Percentiles rank a stretch among this genome's conserved stretches.
phyloP scores from a whole-genome alignment of 2,329 filamentous ascomycete genomes.

The Massarina eburnea region DNA sequence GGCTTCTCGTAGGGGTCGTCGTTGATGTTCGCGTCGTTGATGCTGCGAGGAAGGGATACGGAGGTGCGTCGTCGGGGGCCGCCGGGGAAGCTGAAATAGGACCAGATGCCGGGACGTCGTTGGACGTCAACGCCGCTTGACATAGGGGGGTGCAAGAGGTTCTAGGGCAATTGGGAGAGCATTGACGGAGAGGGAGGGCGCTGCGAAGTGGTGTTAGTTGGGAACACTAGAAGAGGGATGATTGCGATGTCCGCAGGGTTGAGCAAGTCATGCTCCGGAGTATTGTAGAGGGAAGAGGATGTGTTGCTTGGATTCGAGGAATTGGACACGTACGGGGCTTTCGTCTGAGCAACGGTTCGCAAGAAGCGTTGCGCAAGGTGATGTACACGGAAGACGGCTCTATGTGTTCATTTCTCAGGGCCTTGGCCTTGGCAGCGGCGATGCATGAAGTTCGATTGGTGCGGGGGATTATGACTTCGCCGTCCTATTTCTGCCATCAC shows the following conservation, averaged over 20 bases:
- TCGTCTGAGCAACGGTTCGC: neutral
- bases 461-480: too few relatives aligned
- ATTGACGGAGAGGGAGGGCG: constrained; percentile 2
- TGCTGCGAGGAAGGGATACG: constrained; percentile 51
- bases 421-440: neutral
- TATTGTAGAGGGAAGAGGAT: too few relatives aligned
- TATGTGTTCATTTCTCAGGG: too few relatives aligned
- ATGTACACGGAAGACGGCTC: neutral
- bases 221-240: neutral
- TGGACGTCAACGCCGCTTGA: constrained; percentile 57
- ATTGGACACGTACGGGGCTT: neutral
- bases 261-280: too few relatives aligned
- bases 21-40: constrained; percentile 38
- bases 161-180: constrained; percentile 24
- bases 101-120: constrained; percentile 55
- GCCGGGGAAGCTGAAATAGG: constrained; percentile 53
- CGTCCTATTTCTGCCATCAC: neutral
- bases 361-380: neutral
- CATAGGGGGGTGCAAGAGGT: constrained; percentile 43
- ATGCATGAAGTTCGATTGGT: neutral
- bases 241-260: neutral
- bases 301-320: neutral
- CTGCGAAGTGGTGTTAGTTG: neutral
- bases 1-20: constrained; percentile 52
- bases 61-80: constrained; percentile 55